Evolutionary conservation across 768 basidiomycete genomes (phyloP).

Genomic region (Phaffia australis): DNA sequence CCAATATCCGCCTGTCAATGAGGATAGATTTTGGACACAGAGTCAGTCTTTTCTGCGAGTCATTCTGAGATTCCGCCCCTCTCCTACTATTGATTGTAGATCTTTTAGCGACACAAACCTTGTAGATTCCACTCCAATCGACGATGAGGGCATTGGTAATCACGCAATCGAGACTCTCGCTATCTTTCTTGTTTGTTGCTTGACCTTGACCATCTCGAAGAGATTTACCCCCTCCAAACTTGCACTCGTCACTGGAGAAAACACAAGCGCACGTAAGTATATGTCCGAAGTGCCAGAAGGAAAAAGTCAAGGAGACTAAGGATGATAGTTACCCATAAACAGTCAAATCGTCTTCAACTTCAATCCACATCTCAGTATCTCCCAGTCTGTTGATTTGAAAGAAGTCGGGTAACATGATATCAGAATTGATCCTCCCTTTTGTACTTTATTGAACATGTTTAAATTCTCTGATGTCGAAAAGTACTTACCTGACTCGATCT

Average conservation of each 20-base stretch:
- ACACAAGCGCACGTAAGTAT: background rate
- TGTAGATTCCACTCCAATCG: constrained; percentile 92
- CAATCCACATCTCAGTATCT: constrained; percentile 81
- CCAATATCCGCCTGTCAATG: constrained; percentile 77
- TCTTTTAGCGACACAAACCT: constrained; percentile 44
- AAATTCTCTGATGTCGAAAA: too few species aligned
- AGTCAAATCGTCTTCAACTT: constrained; percentile 81
- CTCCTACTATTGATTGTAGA: background rate
- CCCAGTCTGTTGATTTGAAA: constrained; percentile 45
- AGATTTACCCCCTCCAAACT: constrained; percentile 87
- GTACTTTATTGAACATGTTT: too few species aligned
- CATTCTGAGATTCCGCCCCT: background rate
- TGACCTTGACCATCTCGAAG: constrained; percentile 98
- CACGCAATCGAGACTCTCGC: constrained; percentile 71
- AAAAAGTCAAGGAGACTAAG: constrained; percentile 45
- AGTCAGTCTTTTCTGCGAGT: background rate
- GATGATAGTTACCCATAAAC: constrained; percentile 61
- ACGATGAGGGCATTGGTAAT: constrained; percentile 91
- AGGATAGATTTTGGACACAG: background rate
- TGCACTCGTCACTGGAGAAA: constrained; percentile 22
- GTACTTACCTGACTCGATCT: constrained; percentile 54
- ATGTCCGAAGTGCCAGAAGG: background rate
- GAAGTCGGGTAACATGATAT: background rate
- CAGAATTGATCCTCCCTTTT: background rate
- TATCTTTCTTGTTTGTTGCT: constrained; percentile 56